A percentile compares a stretch with the other conserved stretches of the same genome.
Conservation (phyloP, 2,329 filamentous ascomycete genomes). For the Pseudodiploospora longispora region DNA sequence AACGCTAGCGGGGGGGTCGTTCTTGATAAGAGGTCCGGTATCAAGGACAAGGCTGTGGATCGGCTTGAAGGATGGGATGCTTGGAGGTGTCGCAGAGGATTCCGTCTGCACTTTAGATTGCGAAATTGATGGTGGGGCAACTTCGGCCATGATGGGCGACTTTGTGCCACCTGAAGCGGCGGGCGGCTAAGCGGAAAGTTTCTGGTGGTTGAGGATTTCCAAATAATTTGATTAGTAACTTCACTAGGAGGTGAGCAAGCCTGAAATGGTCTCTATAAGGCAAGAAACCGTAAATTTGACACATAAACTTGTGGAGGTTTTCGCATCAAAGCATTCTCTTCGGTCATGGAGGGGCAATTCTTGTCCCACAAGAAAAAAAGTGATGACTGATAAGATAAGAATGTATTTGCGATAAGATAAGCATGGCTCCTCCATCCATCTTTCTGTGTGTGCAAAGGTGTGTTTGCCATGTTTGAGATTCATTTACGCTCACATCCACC, state of each 20-base stretch:
- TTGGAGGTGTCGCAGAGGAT: conserved; percentile 6
- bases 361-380: conserved; percentile 7
- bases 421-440: too few species aligned
- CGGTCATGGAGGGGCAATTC: conserved; percentile 6
- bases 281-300: too few species aligned
- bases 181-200: too few species aligned
- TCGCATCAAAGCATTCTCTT: background rate
- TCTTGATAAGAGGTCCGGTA: conserved; percentile 87
- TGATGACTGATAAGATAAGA: conserved; percentile 10
- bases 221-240: too few species aligned
- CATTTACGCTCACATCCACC: too few species aligned
- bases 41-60: conserved; percentile 83
- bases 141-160: too few species aligned
- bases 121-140: background rate
- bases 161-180: too few species aligned
- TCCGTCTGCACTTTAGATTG: conserved; percentile 4
- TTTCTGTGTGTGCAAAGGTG: too few species aligned
- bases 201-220: too few species aligned
- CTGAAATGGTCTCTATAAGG: too few species aligned
- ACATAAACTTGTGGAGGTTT: background rate
- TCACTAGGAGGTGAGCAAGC: too few species aligned
- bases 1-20: conserved; percentile 76
- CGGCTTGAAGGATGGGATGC: conserved; percentile 43
- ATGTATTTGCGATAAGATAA: background rate
- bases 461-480: too few species aligned